Conservation (phyloP, 352 stramenopile species). For the Plasmopara halstedii region DNA sequence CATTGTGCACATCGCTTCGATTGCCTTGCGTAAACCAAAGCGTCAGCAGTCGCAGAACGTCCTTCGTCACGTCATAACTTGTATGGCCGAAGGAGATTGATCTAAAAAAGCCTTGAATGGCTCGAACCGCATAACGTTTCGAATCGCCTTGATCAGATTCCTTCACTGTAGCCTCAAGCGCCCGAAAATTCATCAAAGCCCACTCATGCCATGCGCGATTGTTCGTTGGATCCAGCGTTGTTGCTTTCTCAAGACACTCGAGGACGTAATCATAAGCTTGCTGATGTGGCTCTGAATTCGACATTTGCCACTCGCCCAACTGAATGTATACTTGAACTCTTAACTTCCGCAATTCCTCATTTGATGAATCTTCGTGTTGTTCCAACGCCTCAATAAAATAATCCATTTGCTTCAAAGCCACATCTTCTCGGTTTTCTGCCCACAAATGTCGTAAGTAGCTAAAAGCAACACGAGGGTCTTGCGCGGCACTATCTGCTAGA, state of each 20-base stretch:
- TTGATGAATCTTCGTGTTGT: conserved; percentile 42
- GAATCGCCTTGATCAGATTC: conserved; percentile 40
- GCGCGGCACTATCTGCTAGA: conserved; percentile 55
- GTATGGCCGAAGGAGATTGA: conserved; percentile 95
- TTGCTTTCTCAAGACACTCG: conserved; percentile 73
- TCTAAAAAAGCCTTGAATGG: conserved; percentile 97
- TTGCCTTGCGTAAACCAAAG: conserved; percentile 98
- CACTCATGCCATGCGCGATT: conserved; percentile 98
- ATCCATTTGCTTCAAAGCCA: conserved; percentile 75
- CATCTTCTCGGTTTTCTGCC: conserved; percentile 75
- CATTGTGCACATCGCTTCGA: conserved; percentile 78
- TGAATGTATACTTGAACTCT: conserved; percentile 85
- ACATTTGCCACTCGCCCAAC: conserved; percentile 81
- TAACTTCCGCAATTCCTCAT: conserved; percentile 65
- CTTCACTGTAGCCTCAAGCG: conserved; percentile 54
- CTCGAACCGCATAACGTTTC: conserved; percentile 84
- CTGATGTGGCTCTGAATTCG: conserved; percentile 58
- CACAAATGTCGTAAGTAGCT: conserved; percentile 78
- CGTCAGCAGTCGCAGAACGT: conserved; percentile 97
- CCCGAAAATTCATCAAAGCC: conserved; percentile 96
- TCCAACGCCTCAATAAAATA: conserved; percentile 82
- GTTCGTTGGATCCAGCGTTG: conserved; percentile 81
- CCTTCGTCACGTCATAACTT: conserved; percentile 90
- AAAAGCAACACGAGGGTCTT: conserved; percentile 73
- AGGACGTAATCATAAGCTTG: conserved; percentile 76